Percentiles rank a stretch among this genome's conserved stretches.
phyloP scores from a whole-genome alignment of 176 grass and related monocot species.

The Zizania latifolia region DNA sequence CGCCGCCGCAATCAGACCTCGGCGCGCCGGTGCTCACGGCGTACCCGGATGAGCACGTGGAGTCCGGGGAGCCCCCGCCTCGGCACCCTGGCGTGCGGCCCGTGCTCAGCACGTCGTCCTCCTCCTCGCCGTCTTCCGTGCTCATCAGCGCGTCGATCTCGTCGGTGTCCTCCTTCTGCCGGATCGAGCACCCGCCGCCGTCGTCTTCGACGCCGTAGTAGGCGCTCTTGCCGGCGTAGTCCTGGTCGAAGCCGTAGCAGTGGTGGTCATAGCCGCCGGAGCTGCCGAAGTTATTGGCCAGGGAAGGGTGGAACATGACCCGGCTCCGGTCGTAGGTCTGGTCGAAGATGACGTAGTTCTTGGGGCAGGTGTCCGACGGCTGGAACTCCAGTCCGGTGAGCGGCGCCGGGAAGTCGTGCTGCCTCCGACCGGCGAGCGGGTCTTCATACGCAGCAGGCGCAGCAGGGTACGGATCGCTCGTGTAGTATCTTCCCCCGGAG shows the following conservation, averaged over 20 bases:
- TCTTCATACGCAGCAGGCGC: conserved; percentile 49
- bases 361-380: conserved; percentile 77
- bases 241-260: conserved; percentile 6
- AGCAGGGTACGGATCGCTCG: conserved; percentile 20
- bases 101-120: conserved; percentile 88
- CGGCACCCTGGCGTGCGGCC: conserved; percentile 63
- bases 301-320: conserved; percentile 91
- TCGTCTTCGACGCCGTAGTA: not conserved
- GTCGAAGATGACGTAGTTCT: conserved; percentile 98
- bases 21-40: not conserved
- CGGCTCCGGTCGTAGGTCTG: conserved; percentile 72
- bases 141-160: conserved; percentile 93
- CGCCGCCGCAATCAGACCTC: not conserved
- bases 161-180: conserved; percentile 74
- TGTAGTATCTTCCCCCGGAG: conserved; percentile 33
- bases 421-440: conserved; percentile 34
- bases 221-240: conserved; percentile 5
- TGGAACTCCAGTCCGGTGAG: conserved; percentile 85
- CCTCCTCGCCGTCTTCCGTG: conserved; percentile 63
- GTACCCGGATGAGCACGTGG: conserved; percentile 59
- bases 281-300: conserved; percentile 57
- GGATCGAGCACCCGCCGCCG: conserved; percentile 26
- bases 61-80: conserved; percentile 58
- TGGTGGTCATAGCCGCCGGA: conserved; percentile 20
- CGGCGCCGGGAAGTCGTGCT: conserved; percentile 66